Percentiles rank a stretch among this genome's conserved stretches.
These are phyloP conservation scores for Alternaria ventricosa DNA, from an alignment of 2,329 filamentous ascomycete genomes.

Conservation along the genomic window DNA sequence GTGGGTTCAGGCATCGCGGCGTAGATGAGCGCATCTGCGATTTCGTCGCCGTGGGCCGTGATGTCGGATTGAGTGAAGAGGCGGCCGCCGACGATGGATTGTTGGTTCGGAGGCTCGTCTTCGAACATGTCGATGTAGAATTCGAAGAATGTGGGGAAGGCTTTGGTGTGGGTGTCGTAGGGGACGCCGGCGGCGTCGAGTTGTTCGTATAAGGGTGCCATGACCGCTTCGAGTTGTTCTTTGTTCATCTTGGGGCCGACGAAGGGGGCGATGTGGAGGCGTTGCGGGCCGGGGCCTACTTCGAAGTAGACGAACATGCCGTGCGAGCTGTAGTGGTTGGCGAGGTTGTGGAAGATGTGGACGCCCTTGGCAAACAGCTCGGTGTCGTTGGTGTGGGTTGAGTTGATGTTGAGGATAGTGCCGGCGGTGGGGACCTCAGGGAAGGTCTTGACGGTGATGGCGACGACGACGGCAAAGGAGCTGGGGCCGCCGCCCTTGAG, in stretches of 20 bases:
- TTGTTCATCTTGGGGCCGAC: constrained; percentile 42
- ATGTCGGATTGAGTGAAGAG: constrained; percentile 42
- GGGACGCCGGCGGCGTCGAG: constrained; percentile 41
- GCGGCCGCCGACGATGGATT: constrained; percentile 42
- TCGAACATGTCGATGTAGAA: constrained; percentile 48
- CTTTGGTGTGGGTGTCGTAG: constrained; percentile 35
- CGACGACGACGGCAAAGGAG: constrained; percentile 40
- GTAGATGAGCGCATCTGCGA: constrained; percentile 36
- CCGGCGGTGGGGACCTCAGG: constrained; percentile 43
- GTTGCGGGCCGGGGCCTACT: constrained; percentile 29
- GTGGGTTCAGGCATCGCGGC: constrained; percentile 30
- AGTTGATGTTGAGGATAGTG: constrained; percentile 45
- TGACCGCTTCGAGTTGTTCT: constrained; percentile 30
- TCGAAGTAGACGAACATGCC: constrained; percentile 49
- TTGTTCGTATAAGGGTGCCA: constrained; percentile 38
- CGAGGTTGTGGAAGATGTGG: constrained; percentile 42
- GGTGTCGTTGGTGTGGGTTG: constrained; percentile 43
- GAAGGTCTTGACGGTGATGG: constrained; percentile 44
- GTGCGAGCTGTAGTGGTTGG: constrained; percentile 42
- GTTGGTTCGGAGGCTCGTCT: constrained; percentile 38
- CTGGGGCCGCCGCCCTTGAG: constrained; percentile 44
- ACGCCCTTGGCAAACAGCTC: constrained; percentile 37
- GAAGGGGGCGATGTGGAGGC: constrained; percentile 42
- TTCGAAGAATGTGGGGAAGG: constrained; percentile 46
- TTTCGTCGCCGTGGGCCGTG: constrained; percentile 25